Conservation (phyloP, 2,329 filamentous ascomycete species). For the Colletotrichum tamarilloi region DNA sequence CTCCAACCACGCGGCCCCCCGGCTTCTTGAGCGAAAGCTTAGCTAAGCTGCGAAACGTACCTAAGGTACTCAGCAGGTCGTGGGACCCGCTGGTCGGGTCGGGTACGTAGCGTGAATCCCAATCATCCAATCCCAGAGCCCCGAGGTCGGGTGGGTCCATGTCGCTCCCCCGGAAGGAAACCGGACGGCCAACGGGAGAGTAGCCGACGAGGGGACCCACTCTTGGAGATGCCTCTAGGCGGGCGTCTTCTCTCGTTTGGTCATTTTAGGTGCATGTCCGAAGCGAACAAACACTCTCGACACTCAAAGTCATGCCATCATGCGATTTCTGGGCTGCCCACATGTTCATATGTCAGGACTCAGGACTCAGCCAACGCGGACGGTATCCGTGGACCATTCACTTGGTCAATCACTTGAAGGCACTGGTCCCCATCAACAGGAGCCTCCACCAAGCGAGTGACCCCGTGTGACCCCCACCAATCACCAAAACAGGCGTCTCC, state of each 20-base stretch:
- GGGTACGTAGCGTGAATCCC: not conserved
- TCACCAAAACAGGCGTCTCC: slow-evolving; percentile 7
- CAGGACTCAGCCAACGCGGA: no score
- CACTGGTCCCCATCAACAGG: no score
- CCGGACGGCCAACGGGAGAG: slow-evolving; percentile 29
- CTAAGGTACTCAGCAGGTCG: no score
- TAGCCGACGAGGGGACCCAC: slow-evolving; percentile 21
- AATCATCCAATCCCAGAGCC: no score
- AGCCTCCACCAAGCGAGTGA: no score
- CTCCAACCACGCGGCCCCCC: not conserved
- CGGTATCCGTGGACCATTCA: no score
- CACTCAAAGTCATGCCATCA: slow-evolving; percentile 12
- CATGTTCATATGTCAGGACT: not conserved
- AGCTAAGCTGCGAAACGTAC: not conserved
- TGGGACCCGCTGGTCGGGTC: not conserved
- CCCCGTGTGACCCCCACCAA: slow-evolving; percentile 9
- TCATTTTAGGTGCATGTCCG: slow-evolving; percentile 1
- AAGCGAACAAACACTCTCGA: not conserved
- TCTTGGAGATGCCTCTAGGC: not conserved
- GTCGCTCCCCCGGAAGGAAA: slow-evolving; percentile 13
- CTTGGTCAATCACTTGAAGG: no score
- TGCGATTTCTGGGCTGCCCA: not conserved
- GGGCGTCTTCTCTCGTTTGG: slow-evolving; percentile 7
- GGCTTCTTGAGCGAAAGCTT: not conserved
- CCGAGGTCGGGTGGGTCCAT: not conserved